A percentile compares a stretch with the other conserved stretches of the same genome.
Evolutionary conservation across 2,329 filamentous ascomycete genomes (phyloP).

Genomic region (Alternaria incomplexa): DNA sequence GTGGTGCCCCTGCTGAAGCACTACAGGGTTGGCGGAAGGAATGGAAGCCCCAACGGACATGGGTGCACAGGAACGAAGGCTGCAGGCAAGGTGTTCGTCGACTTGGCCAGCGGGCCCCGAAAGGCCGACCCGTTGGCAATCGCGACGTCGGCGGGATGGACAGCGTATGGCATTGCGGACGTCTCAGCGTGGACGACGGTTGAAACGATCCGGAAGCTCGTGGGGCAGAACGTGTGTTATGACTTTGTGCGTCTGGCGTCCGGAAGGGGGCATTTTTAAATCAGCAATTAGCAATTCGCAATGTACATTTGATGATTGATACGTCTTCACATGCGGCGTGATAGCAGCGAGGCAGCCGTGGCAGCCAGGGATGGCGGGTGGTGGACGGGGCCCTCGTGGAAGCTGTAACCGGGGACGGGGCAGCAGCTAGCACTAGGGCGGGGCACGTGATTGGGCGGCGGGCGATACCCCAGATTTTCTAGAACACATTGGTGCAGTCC

Average conservation of each 20-base stretch:
- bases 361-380: slow-evolving; percentile 21
- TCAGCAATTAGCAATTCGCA: background rate
- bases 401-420: slow-evolving; percentile 12
- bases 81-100: slow-evolving; percentile 74
- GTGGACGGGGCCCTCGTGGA: slow-evolving; percentile 15
- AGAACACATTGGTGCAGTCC: slow-evolving; percentile 23
- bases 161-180: slow-evolving; percentile 78
- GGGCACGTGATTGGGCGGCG: slow-evolving; percentile 30
- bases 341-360: background rate
- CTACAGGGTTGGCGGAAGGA: slow-evolving; percentile 60
- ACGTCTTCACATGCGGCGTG: slow-evolving; percentile 2
- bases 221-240: slow-evolving; percentile 86
- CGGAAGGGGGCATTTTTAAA: slow-evolving; percentile 60
- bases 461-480: slow-evolving; percentile 44
- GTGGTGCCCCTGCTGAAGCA: slow-evolving; percentile 79
- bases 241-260: slow-evolving; percentile 82
- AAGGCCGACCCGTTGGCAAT: slow-evolving; percentile 72
- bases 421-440: background rate
- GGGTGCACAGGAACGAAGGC: slow-evolving; percentile 28
- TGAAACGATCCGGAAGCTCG: slow-evolving; percentile 76
- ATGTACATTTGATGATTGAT: background rate
- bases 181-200: slow-evolving; percentile 85
- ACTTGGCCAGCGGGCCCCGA: slow-evolving; percentile 72
- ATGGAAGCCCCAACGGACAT: slow-evolving; percentile 39
- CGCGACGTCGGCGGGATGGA: slow-evolving; percentile 77